These are phyloP conservation scores for Mycena vulgaris DNA, from an alignment of 768 basidiomycete genomes.

Conservation along the genomic window DNA sequence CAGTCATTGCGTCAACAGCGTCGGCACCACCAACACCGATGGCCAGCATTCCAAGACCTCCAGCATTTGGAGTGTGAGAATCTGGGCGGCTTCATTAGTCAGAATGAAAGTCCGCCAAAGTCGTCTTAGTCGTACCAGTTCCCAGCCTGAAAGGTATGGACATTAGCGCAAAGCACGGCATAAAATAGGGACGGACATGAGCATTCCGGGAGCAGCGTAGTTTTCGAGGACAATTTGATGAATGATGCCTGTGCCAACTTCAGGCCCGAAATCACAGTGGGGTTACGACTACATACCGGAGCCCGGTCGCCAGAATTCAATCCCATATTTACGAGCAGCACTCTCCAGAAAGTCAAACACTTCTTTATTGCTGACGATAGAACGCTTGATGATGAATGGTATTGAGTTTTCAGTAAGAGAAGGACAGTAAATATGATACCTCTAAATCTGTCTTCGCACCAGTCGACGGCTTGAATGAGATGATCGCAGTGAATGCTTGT, in stretches of 20 bases:
- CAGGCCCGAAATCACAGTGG: neutral
- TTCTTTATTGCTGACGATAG: conserved; percentile 92
- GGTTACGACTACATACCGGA: conserved; percentile 61
- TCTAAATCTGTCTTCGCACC: conserved; percentile 91
- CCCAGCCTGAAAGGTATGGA: conserved; percentile 72
- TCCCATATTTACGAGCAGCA: conserved; percentile 91
- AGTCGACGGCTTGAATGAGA: conserved; percentile 92
- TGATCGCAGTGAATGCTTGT: conserved; percentile 98
- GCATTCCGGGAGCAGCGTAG: conserved; percentile 95
- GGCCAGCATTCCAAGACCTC: conserved; percentile 95
- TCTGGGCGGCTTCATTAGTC: conserved; percentile 61
- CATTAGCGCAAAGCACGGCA: conserved; percentile 18
- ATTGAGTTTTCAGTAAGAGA: conserved; percentile 3
- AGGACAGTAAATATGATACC: conserved; percentile 55
- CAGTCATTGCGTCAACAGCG: conserved; percentile 98
- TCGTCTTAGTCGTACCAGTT: conserved; percentile 66
- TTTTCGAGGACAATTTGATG: conserved; percentile 99
- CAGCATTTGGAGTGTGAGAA: conserved; percentile 98
- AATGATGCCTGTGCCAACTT: conserved; percentile 67
- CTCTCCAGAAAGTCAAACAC: conserved; percentile 98
- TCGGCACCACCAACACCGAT: conserved; percentile 99
- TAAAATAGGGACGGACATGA: conserved; percentile 72
- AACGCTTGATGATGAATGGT: conserved; percentile 65
- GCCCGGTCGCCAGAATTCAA: conserved; percentile 99
- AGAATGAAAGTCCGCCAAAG: neutral